Evolutionary conservation across 345 rosid species (phyloP), one percentile per base, ranked within the genome.

Genomic region (Rubroshorea leprosula): DNA sequence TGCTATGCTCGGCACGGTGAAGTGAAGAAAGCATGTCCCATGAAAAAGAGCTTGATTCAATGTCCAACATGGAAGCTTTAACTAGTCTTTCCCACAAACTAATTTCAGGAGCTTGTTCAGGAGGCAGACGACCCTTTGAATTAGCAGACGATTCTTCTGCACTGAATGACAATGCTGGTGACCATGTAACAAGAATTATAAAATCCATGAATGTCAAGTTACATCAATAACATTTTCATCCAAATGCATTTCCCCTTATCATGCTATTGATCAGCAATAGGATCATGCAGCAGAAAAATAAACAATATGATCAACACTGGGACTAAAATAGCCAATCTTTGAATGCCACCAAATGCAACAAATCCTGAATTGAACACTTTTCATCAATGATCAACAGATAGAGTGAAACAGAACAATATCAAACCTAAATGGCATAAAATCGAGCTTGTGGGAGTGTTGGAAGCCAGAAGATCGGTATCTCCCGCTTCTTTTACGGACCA

Each of bases 1-100:
- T 82, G 67, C 88, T 75, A 60, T 93, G 99, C 67, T 87, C 99
- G 19, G 94, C 84, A 76, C 87, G 96, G 71, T 93, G 97, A 72
- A 93, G 99, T 5, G 99, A 93, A 68, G 97, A 83, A 24, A 93
- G 79, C 90, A 78, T 78, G 66, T 75, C 85, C 99, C 99, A 93
- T 3, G 96, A 83, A 58, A 90, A 87, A 53, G 72, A 76, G 58
- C 53, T 74, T 0, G 87, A 79, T 10, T 90, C 96, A 0, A 85
- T 83, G 68, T 83, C 90, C 75, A 87, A 68, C 38, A 63, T 68
- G 25, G 74, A 74, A 60, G 96, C 92, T 75, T 80, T 87, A 45
- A 95, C 92, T 50, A 93, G 86, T 72, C 90, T 90, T 67, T 93
- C 97, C 97, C 91, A 93, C 81, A 93, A 72, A 69, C 76, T 85